Base-by-base conservation (phyloP, 768 basidiomycete genomes). In the Boletus barrowsii region DNA sequence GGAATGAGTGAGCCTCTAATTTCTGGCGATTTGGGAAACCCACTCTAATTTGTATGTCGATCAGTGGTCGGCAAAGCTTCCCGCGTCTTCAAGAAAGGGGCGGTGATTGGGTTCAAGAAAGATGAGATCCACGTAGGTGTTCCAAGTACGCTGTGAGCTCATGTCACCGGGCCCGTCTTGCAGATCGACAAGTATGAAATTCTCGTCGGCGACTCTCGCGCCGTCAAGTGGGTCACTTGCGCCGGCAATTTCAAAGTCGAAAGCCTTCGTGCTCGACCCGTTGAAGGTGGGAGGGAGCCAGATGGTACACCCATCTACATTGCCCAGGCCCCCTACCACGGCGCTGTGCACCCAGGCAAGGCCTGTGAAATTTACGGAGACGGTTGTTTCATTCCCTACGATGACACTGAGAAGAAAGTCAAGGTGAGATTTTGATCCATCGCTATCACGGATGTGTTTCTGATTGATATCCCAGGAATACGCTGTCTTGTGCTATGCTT, bases 61-160 rank as follows among this genome's bases (percentile, higher is more conserved):
- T 11, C 54, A 88, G 87, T 85, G 62, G 60, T 87, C 51, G 88
- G 88, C 17, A 88, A 87, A 62, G 86, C 85, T 2, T 83, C 80
- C 26, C 57, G 66, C 4, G 73, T 71, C 17, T 83, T 86, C 71
- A 63, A 81, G 64, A 79, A 83, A 59, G 88, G 88, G 8, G 83
- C 76, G 18, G 79, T 81, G 40, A 78, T 90, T 49, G 87, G 88
- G 15, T 88, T 78, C 63, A 74, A 70, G 43, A 72, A 81, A 58
- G 72, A 83, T 5, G 86, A 84, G 62, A 72, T 82, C 42, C 78
- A 84, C 2, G 88, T 86, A 68, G 42, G 72, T 62, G 15, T n/a
- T 43, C 37, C 35, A 26, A 30, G 14, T 17, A 42, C 41, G 32
- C 36, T 47, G 10, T 24, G 15, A 32, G 35, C 30, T 20, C 6